Evolutionary conservation across 2,329 filamentous ascomycete species (phyloP), one percentile per base, ranked within the genome.

Genomic region (Fusarium keratoplasticum): DNA sequence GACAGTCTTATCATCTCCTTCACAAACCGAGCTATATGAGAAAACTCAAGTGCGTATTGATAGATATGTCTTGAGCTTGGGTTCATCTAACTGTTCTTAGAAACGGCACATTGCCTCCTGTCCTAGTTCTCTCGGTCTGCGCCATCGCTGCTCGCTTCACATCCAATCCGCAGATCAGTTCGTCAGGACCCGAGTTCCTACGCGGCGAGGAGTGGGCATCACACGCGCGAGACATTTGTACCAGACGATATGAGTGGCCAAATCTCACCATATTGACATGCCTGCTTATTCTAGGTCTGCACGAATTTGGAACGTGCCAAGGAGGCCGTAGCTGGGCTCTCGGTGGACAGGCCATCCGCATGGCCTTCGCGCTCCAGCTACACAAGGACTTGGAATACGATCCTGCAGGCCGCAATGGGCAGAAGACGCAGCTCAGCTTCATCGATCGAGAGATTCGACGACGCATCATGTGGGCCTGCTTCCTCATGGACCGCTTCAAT

Each of bases 11-110:
- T 81, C 94, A 97, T 73, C 86, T 99, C 22, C 89, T 99, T 11
- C 96, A 99, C 83, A 98, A 98, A 81, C 96, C 96, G 40, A 98
- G 95, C 81, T 98, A 97, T 81, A 98, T 98, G 93, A 90, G 95
- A 69, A 95, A 95, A 78, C 82, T 96, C 64, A 90, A 87, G 91
- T 92, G 83, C 72, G 89, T 85, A 52, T 66, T 22, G 22, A 25
- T 31, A 27, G 31, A 22, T 7, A 31, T 31, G 11, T 18, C 25
- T 7, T 67, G 14, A 47, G 6, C 20, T 22, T 36, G 20, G 6
- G 22, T 40, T 35, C 38, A 62, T 42, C 70, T 72, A 57, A 78
- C n/a, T 20, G 22, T 38, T n/a, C n/a, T 6, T 36, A 84, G 82
- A 62, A 83, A 79, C 60, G 80, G 82, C 44, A 92, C 92, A 2